A percentile compares a stretch with the other conserved stretches of the same genome.
phyloP scores from a whole-genome alignment of 495 filamentous ascomycete genomes.

The Daldinia decipiens region DNA sequence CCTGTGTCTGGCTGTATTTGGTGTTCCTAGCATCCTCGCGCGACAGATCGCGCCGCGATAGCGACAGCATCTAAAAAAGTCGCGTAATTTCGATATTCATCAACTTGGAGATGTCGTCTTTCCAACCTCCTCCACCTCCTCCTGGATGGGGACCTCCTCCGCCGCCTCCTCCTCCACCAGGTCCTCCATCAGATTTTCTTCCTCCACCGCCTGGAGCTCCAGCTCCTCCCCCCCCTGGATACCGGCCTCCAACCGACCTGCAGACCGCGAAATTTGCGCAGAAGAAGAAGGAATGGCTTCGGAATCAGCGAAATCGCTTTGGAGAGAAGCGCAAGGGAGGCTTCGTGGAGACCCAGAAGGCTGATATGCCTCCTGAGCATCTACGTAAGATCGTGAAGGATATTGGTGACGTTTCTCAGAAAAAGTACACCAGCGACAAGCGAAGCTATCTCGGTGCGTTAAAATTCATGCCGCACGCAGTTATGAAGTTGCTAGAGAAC shows the following conservation, averaged over 20 bases:
- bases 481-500: constrained; percentile 97
- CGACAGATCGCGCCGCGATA: constrained; percentile 50
- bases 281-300: constrained; percentile 99
- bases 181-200: constrained; percentile 73
- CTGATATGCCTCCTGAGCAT: constrained; percentile 99
- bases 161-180: constrained; percentile 78
- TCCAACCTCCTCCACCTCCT: constrained; percentile 69
- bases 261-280: constrained; percentile 94
- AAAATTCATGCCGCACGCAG: constrained; percentile 99
- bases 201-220: constrained; percentile 71
- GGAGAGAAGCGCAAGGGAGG: constrained; percentile 96
- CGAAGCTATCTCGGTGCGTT: constrained; percentile 95
- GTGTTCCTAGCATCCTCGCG: constrained; percentile 39
- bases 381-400: constrained; percentile 97
- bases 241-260: constrained; percentile 83
- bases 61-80: constrained; percentile 42
- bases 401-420: constrained; percentile 99
- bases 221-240: constrained; percentile 89
- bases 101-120: constrained; percentile 74
- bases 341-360: constrained; percentile 97
- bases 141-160: constrained; percentile 63
- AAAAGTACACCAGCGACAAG: constrained; percentile 99
- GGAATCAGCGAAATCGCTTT: constrained; percentile 90
- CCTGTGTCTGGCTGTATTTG: constrained; percentile 28
- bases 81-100: constrained; percentile 30